Conservation (phyloP, 371 early-diverging fungal species). For the Zychaea mexicana region DNA sequence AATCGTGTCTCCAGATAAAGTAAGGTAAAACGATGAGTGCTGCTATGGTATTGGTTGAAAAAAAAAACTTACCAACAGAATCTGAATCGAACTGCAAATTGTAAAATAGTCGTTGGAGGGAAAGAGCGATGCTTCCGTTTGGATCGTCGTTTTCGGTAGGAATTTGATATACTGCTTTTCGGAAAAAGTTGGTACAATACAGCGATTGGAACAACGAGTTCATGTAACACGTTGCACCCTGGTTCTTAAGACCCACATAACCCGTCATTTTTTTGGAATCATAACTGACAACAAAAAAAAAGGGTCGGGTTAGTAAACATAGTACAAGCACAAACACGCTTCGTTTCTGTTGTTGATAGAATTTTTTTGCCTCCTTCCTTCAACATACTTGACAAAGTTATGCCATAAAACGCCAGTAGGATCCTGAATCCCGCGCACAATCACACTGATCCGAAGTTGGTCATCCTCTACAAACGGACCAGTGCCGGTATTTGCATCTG, state of each 20-base stretch:
- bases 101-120: slow-evolving; percentile 96
- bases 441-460: slow-evolving; percentile 9
- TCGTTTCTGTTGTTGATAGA: too few relatives aligned
- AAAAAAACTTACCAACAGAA: slow-evolving; percentile 62
- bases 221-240: slow-evolving; percentile 99
- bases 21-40: too few relatives aligned
- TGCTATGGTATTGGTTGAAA: too few relatives aligned
- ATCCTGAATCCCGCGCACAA: slow-evolving; percentile 77
- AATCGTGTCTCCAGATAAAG: neutral
- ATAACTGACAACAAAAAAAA: slow-evolving; percentile 49
- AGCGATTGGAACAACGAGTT: slow-evolving; percentile 98
- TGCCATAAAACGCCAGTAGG: slow-evolving; percentile 95
- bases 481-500: slow-evolving; percentile 12
- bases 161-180: slow-evolving; percentile 88
- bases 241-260: slow-evolving; percentile 95
- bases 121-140: slow-evolving; percentile 81
- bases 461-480: slow-evolving; percentile 18
- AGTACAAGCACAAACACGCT: too few relatives aligned
- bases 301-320: neutral
- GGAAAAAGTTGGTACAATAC: slow-evolving; percentile 95
- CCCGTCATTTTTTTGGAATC: slow-evolving; percentile 92
- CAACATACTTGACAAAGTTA: slow-evolving; percentile 79
- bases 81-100: slow-evolving; percentile 72
- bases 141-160: slow-evolving; percentile 91
- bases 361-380: too few relatives aligned